These are phyloP conservation scores for Boletus rubropictus DNA, from an alignment of 768 basidiomycete genomes.

Conservation along the genomic window DNA sequence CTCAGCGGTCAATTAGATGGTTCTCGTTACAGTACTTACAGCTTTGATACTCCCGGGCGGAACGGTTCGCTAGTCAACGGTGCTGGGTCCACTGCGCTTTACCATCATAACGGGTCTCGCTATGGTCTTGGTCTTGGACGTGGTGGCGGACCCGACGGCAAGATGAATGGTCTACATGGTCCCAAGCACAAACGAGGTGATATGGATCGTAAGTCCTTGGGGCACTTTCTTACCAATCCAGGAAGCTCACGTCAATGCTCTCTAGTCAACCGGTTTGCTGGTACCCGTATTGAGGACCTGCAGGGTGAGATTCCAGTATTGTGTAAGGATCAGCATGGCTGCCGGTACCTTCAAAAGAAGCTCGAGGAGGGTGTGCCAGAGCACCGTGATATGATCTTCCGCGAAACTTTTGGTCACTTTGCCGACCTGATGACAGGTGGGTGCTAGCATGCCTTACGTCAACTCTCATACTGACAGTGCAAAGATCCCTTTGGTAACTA, in stretches of 20 bases:
- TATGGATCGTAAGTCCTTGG: constrained; percentile 74
- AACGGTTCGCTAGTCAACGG: constrained; percentile 31
- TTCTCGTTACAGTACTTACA: constrained; percentile 52
- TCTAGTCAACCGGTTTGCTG: constrained; percentile 92
- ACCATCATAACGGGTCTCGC: constrained; percentile 72
- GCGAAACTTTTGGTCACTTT: constrained; percentile 95
- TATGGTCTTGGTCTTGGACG: constrained; percentile 67
- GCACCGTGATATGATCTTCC: constrained; percentile 99
- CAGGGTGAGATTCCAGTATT: constrained; percentile 89
- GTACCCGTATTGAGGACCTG: constrained; percentile 91
- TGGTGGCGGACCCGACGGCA: constrained; percentile 53
- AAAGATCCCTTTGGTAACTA: constrained; percentile 98
- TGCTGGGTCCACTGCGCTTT: constrained; percentile 66
- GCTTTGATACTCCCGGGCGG: constrained; percentile 46
- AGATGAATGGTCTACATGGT: constrained; percentile 88
- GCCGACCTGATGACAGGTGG: constrained; percentile 96
- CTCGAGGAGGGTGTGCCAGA: constrained; percentile 93
- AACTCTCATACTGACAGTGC: not conserved
- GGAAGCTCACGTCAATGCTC: not conserved
- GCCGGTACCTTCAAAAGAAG: constrained; percentile 97
- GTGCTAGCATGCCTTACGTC: constrained; percentile 17
- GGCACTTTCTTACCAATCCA: not conserved
- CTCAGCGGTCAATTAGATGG: constrained; percentile 47
- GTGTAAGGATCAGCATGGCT: constrained; percentile 99
- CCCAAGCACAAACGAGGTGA: constrained; percentile 94